phyloP scores from a whole-genome alignment of 2,329 filamentous ascomycete species.

The Aspergillus alliaceus region DNA sequence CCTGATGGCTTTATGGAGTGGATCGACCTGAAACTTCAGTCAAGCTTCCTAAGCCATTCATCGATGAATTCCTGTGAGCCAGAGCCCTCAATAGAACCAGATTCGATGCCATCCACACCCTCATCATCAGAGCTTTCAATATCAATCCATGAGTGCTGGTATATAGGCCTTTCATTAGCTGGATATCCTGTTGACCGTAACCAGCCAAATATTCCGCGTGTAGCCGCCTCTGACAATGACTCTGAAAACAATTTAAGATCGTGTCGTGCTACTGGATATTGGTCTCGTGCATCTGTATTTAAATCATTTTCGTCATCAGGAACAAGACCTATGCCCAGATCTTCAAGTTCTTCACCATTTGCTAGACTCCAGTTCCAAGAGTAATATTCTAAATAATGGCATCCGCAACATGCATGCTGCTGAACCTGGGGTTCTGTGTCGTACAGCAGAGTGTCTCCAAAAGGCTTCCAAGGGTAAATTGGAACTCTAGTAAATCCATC shows the following conservation, averaged over 20 bases:
- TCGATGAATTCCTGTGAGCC: not conserved
- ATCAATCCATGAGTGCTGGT: constrained; percentile 22
- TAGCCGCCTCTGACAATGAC: constrained; percentile 13
- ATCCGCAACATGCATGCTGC: not conserved
- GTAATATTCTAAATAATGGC: not conserved
- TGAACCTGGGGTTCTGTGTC: not conserved
- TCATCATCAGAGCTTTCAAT: constrained; percentile 18
- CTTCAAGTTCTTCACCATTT: not conserved
- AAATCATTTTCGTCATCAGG: not conserved
- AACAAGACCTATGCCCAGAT: not conserved
- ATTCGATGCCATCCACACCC: constrained; percentile 6
- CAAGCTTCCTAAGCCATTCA: not conserved
- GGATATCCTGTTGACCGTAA: constrained; percentile 22
- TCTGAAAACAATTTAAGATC: not conserved
- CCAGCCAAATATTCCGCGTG: constrained; percentile 22
- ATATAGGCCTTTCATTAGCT: constrained; percentile 14
- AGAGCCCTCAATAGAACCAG: constrained; percentile 1
- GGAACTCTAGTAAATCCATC: not conserved
- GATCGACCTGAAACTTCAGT: not conserved
- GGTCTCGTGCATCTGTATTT: not conserved
- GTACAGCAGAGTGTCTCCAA: not conserved
- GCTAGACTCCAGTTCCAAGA: not conserved
- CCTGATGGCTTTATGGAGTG: constrained; percentile 7
- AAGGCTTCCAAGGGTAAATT: not conserved
- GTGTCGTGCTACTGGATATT: not conserved